phyloP scores from a whole-genome alignment of 257 asterid genomes.

The Ilex asprella region DNA sequence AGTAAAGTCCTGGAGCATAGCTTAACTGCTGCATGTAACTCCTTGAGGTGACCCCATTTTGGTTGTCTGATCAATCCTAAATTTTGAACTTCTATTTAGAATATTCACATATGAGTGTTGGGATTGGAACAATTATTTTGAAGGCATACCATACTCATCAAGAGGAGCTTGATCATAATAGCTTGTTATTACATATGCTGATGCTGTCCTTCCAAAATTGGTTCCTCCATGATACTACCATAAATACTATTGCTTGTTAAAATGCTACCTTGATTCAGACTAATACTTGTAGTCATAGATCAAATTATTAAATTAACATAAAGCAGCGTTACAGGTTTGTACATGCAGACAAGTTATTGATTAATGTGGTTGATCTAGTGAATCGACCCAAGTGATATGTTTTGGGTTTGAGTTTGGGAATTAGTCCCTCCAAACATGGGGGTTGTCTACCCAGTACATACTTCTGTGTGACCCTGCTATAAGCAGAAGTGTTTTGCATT shows the following conservation, averaged over 20 bases:
- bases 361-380: too few relatives aligned
- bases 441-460: too few relatives aligned
- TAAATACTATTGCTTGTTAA: not conserved
- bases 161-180: slow-evolving; percentile 81
- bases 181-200: slow-evolving; percentile 44
- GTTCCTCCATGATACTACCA: slow-evolving; percentile 83
- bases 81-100: not conserved
- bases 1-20: slow-evolving; percentile 47
- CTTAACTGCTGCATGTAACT: slow-evolving; percentile 62
- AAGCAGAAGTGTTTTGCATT: too few relatives aligned
- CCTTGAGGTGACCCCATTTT: slow-evolving; percentile 77
- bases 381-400: not conserved
- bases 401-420: not conserved
- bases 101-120: not conserved
- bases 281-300: too few relatives aligned
- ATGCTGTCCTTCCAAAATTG: slow-evolving; percentile 64
- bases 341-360: too few relatives aligned
- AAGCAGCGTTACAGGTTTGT: too few relatives aligned
- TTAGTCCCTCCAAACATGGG: too few relatives aligned
- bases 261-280: not conserved
- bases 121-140: not conserved
- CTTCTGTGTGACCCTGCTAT: too few relatives aligned
- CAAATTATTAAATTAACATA: too few relatives aligned
- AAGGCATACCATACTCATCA: slow-evolving; percentile 71
- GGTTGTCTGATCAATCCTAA: slow-evolving; percentile 78